Evolutionary conservation across 1,284 basidiomycete species (phyloP).

Genomic region (Pseudozyma flocculosa): DNA sequence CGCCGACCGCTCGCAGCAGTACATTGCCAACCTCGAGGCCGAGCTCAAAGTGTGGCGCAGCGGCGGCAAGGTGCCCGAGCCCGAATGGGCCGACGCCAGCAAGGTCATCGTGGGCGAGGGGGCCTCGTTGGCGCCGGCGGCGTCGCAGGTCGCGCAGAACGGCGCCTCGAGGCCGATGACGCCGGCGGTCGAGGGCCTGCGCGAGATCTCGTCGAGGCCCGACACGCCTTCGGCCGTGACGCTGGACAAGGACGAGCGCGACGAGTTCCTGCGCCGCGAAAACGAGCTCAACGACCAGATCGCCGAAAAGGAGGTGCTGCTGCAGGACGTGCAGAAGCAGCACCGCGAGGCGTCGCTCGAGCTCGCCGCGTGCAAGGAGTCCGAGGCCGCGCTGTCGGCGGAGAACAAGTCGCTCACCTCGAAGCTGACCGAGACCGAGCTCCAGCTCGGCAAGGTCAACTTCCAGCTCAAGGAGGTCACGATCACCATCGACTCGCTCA

Average conservation of each 20-base stretch:
- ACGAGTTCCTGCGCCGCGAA: slow-evolving; percentile 93
- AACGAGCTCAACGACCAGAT: slow-evolving; percentile 94
- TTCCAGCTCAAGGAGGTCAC: slow-evolving; percentile 93
- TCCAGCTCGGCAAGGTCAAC: slow-evolving; percentile 86
- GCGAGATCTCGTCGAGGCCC: slow-evolving; percentile 63
- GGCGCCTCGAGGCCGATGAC: slow-evolving; percentile 66
- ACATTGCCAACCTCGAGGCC: slow-evolving; percentile 84
- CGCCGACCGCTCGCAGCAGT: slow-evolving; percentile 78
- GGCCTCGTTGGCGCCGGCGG: slow-evolving; percentile 14
- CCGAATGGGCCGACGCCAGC: slow-evolving; percentile 76
- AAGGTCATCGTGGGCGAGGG: slow-evolving; percentile 61
- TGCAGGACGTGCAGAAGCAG: slow-evolving; percentile 38
- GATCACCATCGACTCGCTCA: slow-evolving; percentile 93
- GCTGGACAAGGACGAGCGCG: slow-evolving; percentile 92
- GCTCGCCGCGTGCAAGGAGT: slow-evolving; percentile 83
- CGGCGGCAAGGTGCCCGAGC: slow-evolving; percentile 81
- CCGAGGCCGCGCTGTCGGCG: slow-evolving; percentile 59
- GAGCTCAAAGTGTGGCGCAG: slow-evolving; percentile 88
- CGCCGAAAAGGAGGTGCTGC: slow-evolving; percentile 69
- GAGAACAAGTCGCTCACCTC: slow-evolving; percentile 60
- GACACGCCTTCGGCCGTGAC: slow-evolving; percentile 72
- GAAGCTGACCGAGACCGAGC: slow-evolving; percentile 79
- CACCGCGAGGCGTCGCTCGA: slow-evolving; percentile 69
- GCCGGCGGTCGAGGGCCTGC: slow-evolving; percentile 73
- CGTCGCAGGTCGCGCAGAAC: slow-evolving; percentile 41